Conservation (phyloP, 2,329 filamentous ascomycete genomes). For the Fusarium sp. region DNA sequence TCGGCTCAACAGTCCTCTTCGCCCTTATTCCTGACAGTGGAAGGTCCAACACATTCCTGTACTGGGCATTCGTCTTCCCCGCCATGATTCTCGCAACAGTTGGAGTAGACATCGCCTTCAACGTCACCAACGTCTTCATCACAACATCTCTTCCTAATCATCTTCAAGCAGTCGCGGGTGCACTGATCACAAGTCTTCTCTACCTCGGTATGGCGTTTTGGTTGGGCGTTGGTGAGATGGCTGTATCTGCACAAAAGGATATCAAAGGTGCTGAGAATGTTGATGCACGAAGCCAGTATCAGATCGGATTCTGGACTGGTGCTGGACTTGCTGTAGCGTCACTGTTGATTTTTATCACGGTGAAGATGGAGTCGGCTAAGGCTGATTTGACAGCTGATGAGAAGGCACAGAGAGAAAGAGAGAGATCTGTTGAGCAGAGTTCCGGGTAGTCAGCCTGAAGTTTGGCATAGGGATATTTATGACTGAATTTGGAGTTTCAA, state of each 20-base stretch:
- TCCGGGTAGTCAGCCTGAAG: fast-evolving
- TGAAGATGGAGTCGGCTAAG: constrained; percentile 66
- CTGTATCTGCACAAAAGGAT: constrained; percentile 60
- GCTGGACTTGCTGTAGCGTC: constrained; percentile 65
- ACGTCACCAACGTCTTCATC: constrained; percentile 81
- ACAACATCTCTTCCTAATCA: constrained; percentile 75
- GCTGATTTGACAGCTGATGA: constrained; percentile 70
- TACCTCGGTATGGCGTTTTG: constrained; percentile 79
- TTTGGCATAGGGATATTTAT: background rate
- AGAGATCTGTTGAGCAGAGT: fast-evolving
- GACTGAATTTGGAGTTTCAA: background rate
- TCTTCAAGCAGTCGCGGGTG: constrained; percentile 78
- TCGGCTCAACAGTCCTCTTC: constrained; percentile 71
- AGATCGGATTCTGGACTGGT: constrained; percentile 75
- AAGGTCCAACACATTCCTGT: constrained; percentile 51
- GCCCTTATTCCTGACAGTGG: constrained; percentile 69
- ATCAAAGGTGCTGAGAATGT: constrained; percentile 43
- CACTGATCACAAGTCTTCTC: constrained; percentile 66
- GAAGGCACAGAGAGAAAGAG: constrained; percentile 50
- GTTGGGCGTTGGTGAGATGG: constrained; percentile 77
- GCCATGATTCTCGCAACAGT: constrained; percentile 76
- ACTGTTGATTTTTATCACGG: constrained; percentile 66
- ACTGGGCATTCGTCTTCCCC: constrained; percentile 82
- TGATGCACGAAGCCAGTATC: constrained; percentile 66
- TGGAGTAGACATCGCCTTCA: constrained; percentile 81